These are phyloP conservation scores for Triticum timopheevii DNA, from an alignment of 176 grass and related monocot species.

Conservation along the genomic window DNA sequence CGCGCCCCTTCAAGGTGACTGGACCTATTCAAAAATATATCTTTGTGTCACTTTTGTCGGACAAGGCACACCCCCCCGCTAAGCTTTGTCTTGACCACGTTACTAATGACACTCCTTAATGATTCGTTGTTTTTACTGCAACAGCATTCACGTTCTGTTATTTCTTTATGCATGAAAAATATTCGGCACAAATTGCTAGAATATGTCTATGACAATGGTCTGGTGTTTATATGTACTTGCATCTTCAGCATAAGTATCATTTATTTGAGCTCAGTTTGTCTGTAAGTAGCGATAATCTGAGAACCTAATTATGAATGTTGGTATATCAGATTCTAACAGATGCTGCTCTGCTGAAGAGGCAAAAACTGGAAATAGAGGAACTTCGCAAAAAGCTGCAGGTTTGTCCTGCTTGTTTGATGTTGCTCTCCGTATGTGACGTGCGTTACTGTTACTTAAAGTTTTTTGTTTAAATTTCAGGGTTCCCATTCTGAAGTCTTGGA, in stretches of 20 bases:
- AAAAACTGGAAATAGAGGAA: conserved; percentile 95
- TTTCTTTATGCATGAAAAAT: not conserved
- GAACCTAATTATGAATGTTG: conserved; percentile 23
- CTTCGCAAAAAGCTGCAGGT: conserved; percentile 85
- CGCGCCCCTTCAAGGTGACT: no score
- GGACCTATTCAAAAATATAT: no score
- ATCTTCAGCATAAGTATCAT: not conserved
- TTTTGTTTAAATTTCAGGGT: conserved; percentile 60
- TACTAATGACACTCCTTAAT: no score
- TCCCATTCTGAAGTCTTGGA: conserved; percentile 95
- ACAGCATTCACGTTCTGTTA: no score
- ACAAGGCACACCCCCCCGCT: no score
- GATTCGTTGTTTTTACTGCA: no score
- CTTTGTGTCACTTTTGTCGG: no score
- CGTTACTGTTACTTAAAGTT: conserved; percentile 20
- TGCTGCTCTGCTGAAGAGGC: conserved; percentile 86
- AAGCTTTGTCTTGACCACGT: no score
- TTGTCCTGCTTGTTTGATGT: conserved; percentile 33
- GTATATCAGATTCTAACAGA: conserved; percentile 76
- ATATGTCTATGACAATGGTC: not conserved
- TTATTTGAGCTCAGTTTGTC: conserved; percentile 13
- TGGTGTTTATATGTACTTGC: not conserved
- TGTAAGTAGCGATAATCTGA: not conserved
- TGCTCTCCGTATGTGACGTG: not conserved
- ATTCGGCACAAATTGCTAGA: not conserved